Base-by-base conservation (phyloP, 1,139 yeast species). In the Casaregolazyma lundiana region DNA sequence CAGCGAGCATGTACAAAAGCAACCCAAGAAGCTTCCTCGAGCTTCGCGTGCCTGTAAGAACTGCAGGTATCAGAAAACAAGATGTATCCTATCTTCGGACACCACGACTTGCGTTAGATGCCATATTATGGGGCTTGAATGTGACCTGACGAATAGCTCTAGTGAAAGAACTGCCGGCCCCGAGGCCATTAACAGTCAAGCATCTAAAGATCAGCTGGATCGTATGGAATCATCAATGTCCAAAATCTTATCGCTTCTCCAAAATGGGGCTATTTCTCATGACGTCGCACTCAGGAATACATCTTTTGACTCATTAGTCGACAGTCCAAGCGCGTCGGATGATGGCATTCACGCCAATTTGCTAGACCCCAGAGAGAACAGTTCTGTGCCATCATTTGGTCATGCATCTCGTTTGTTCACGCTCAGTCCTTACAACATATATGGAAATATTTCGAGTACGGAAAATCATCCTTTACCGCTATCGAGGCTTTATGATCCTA, bases 1-100 rank as follows among this genome's bases (percentile, higher is more conserved):
- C n/a, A n/a, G n/a, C n/a, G n/a, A n/a, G n/a, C n/a, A n/a, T n/a
- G n/a, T n/a, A 46, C 50, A 6, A 41, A 49, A 13, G 22, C 26
- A 34, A 22, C 11, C n/a, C 11, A 21, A 39, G 16, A 15, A 44
- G 34, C 2, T n/a, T 78, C 1, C 58, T 9, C 15, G 85, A 43
- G 77, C 81, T 0, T 59, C 75, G 3, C 70, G 70, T 51, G 88
- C 88, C 0, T 81, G 88, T 59, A 73, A 71, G 3, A 62, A 69
- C 18, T 81, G 88, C 57, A 67, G 87, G 34, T 72, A 67, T 51
- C 84, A 78, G 58, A 81, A 81, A 62, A 80, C 86, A 1, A 62
- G 84, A 47, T 81, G 88, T 55, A 73, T 81, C 53, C 68, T 79
- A 41, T 69, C 78, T 0, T 72, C 70, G 7, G 65, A 66, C 41